These are phyloP conservation scores for Pseudofabraea citricarpa DNA, from an alignment of 2,329 filamentous ascomycete genomes.

Conservation along the genomic window DNA sequence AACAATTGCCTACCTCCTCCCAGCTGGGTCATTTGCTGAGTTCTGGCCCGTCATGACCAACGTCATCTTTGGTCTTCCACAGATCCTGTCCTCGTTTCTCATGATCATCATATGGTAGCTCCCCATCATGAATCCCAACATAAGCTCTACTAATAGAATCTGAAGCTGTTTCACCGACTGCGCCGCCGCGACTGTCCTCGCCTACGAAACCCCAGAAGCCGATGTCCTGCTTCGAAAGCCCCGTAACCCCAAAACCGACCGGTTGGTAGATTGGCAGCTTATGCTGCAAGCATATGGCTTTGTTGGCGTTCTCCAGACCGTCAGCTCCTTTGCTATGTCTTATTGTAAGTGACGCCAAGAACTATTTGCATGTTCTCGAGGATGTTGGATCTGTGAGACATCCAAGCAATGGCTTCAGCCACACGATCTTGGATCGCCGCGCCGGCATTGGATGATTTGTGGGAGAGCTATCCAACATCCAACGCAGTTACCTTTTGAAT, in stretches of 20 bases:
- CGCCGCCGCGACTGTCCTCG: constrained; percentile 65
- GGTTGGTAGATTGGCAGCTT: constrained; percentile 68
- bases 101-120: constrained; percentile 40
- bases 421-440: too few relatives aligned
- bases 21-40: constrained; percentile 55
- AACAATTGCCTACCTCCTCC: constrained; percentile 54
- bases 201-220: constrained; percentile 72
- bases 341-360: too few relatives aligned
- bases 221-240: constrained; percentile 68
- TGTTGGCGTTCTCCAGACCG: constrained; percentile 59
- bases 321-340: constrained; percentile 57
- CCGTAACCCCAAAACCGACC: constrained; percentile 63
- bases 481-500: too few relatives aligned
- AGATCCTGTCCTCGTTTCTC: constrained; percentile 54
- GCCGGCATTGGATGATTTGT: too few relatives aligned
- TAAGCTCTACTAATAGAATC: neutral
- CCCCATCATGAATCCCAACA: neutral
- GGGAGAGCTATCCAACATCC: too few relatives aligned
- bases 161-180: constrained; percentile 69
- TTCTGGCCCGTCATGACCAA: constrained; percentile 60
- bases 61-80: constrained; percentile 56
- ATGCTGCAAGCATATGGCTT: constrained; percentile 70
- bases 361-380: too few relatives aligned
- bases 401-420: too few relatives aligned
- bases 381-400: too few relatives aligned